Evolutionary conservation across 2,329 filamentous ascomycete genomes (phyloP).

Genomic region (Alternaria sp.): DNA sequence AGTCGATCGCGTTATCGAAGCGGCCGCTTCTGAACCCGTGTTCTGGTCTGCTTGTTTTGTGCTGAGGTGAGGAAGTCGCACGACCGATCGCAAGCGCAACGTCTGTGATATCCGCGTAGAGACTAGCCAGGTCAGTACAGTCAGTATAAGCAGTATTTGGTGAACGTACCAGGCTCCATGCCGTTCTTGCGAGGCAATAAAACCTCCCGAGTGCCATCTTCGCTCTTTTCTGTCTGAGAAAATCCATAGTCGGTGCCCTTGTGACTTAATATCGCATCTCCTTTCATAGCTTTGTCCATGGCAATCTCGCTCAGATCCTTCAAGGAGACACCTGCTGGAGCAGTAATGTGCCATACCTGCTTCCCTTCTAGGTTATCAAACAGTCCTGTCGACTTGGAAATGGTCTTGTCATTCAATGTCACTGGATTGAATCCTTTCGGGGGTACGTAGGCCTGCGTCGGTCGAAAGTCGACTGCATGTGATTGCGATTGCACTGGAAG

Average conservation of each 20-base stretch:
- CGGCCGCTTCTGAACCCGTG: constrained; percentile 52
- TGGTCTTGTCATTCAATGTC: constrained; percentile 56
- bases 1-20: constrained; percentile 56
- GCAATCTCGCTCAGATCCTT: constrained; percentile 71
- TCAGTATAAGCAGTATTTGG: not conserved
- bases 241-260: constrained; percentile 70
- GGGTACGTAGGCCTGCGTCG: constrained; percentile 48
- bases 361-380: constrained; percentile 72
- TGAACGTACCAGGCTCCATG: constrained; percentile 63
- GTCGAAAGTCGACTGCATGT: constrained; percentile 44
- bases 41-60: constrained; percentile 52
- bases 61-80: constrained; percentile 60
- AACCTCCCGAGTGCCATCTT: constrained; percentile 65
- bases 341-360: constrained; percentile 82
- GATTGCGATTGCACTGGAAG: constrained; percentile 25
- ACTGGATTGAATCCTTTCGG: constrained; percentile 58
- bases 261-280: constrained; percentile 67
- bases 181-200: constrained; percentile 67
- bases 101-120: constrained; percentile 61
- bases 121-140: constrained; percentile 30
- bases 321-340: constrained; percentile 74
- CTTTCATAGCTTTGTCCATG: constrained; percentile 64
- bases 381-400: constrained; percentile 53
- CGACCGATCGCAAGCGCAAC: constrained; percentile 71
- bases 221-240: constrained; percentile 59